Base-by-base conservation (phyloP, 2,329 filamentous ascomycete genomes). In the Thyridium curvatum region DNA sequence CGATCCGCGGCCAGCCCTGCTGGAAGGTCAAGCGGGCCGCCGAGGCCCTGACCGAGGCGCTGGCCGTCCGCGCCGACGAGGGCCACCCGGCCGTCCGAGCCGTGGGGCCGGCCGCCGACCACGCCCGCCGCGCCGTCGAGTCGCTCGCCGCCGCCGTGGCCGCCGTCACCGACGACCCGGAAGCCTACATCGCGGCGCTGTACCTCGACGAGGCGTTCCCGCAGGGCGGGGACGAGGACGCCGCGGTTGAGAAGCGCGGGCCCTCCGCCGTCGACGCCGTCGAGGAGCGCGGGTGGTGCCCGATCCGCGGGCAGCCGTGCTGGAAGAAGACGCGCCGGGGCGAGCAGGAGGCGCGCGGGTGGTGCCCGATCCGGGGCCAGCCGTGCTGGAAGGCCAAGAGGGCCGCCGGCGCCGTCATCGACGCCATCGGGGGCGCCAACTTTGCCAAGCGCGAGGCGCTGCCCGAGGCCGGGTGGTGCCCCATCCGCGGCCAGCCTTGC, bases 381-480 rank as follows among this genome's bases (percentile, higher is more conserved):
- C 46, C 57, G 17, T 73, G 70, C 62, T 62, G 55, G 53, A 64
- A 65, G 49, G 56, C 58, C 47, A 64, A 64, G 53, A 65, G 64
- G 45, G 64, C 60, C n/a, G 53, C 56, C 44, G 51, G 57, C 4
- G 53, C 55, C 40, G 52, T 62, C 44, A 34, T 50, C 47, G 49
- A 49, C 12, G 49, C 58, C 15, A 58, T 68, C 38, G 41, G 45
- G 17, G 50, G 62, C 18, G 46, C 50, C 29, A 38, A 46, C 6
- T 38, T 49, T 40, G 54, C 56, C 46, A 43, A 42, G 18, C 41
- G 46, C 21, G 46, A 43, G 43, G 38, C 21, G 21, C 21, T 26
- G 21, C 39, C 42, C 28, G 49, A 47, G 32, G 41, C 44, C 30
- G 47, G 41, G 45, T 44, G 38, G 37, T 48, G 42, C 30, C 42